A percentile compares a stretch with the other conserved stretches of the same genome.
phyloP scores from a whole-genome alignment of 1,284 basidiomycete species.

The Afroboletus lepidellus region DNA sequence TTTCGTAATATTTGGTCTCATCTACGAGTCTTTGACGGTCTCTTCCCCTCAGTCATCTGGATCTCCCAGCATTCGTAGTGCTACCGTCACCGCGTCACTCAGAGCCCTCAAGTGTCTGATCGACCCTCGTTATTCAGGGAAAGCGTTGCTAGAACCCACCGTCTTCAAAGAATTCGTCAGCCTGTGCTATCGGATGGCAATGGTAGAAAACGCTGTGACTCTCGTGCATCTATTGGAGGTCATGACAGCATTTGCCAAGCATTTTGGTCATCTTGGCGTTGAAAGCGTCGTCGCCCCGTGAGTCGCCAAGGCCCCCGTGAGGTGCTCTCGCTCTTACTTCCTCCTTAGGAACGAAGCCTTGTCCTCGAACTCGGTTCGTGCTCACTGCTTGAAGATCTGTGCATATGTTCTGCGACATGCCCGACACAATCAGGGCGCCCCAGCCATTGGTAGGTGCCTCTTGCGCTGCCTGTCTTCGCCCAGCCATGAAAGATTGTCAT shows the following conservation, averaged over 20 bases:
- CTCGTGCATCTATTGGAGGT: slow-evolving; percentile 79
- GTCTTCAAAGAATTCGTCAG: slow-evolving; percentile 91
- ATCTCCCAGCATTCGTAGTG: slow-evolving; percentile 40
- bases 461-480: background rate
- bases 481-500: background rate
- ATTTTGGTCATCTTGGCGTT: slow-evolving; percentile 45
- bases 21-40: slow-evolving; percentile 85
- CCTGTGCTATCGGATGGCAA: slow-evolving; percentile 85
- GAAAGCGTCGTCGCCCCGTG: slow-evolving; percentile 21
- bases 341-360: slow-evolving; percentile 39
- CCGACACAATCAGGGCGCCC: slow-evolving; percentile 54
- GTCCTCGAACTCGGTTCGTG: slow-evolving; percentile 47
- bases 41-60: slow-evolving; percentile 58
- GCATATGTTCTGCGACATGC: slow-evolving; percentile 76
- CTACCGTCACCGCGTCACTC: slow-evolving; percentile 71
- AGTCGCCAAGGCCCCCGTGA: slow-evolving; percentile 7
- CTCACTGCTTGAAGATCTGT: slow-evolving; percentile 82
- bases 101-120: slow-evolving; percentile 80
- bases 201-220: slow-evolving; percentile 78
- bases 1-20: slow-evolving; percentile 88
- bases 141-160: slow-evolving; percentile 73
- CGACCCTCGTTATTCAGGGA: slow-evolving; percentile 76
- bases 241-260: slow-evolving; percentile 59
- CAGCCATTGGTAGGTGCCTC: slow-evolving; percentile 53
- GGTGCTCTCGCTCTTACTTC: background rate